Conservation (phyloP, 1,284 basidiomycete genomes). For the Cryptococcus floricola region DNA sequence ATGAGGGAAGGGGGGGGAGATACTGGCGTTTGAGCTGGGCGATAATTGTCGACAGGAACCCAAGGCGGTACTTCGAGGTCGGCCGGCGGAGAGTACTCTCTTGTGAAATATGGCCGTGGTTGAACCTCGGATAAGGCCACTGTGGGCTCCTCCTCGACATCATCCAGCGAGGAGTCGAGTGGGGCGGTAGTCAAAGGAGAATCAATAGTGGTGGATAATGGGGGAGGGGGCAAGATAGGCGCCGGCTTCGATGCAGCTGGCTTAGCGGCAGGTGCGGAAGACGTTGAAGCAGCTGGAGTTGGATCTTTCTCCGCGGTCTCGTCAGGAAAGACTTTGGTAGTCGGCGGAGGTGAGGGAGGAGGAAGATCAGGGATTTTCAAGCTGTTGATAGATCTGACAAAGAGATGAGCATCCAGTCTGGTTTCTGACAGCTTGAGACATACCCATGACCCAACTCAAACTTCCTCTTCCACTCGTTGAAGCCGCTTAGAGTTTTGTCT, state of each 20-base stretch:
- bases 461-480: conserved; percentile 29
- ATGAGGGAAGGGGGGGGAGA: conserved; percentile 29
- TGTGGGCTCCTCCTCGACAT: not conserved
- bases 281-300: conserved; percentile 5
- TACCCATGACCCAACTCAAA: conserved; percentile 32
- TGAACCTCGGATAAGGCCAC: conserved; percentile 12
- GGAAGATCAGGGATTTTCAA: conserved; percentile 32
- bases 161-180: not conserved
- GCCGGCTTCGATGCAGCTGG: not conserved
- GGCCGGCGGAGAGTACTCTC: conserved; percentile 9
- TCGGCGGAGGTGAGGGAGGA: conserved; percentile 29
- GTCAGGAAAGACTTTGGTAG: conserved; percentile 35
- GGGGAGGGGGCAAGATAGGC: not conserved
- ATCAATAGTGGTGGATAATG: not conserved
- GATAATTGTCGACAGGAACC: conserved; percentile 39
- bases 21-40: conserved; percentile 20
- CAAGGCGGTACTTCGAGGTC: conserved; percentile 25
- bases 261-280: conserved; percentile 1
- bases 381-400: conserved; percentile 16
- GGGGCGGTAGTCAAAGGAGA: not conserved
- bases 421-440: not conserved
- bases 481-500: conserved; percentile 19
- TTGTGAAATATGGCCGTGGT: conserved; percentile 7
- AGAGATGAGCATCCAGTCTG: not conserved
- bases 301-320: conserved; percentile 14